Base-by-base conservation (phyloP, 345 rosid species). In the Mangifera indica region DNA sequence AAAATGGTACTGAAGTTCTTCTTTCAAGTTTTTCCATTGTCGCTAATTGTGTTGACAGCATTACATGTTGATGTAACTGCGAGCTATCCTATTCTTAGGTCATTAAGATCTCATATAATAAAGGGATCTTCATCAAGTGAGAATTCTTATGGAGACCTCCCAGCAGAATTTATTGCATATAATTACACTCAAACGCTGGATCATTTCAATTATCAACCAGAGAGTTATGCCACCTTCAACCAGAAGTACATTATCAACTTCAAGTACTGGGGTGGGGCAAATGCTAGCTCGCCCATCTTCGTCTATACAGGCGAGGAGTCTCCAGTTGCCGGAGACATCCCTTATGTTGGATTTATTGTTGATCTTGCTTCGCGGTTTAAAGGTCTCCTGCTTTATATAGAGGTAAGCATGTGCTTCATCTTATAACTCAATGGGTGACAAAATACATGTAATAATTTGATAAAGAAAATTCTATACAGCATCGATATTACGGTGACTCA, bases 201-300 rank as follows among this genome's bases (percentile, higher is more conserved):
- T 62, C 82, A 79, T 68, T 79, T 79, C 63, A 79, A 79, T 56
- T 75, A 72, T 14, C 56, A 44, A 17, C 77, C 79, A 0, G 82
- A 75, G 74, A 75, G 79, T 44, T 72, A 79, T 44, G 73, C 66
- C 5, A 79, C 77, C 12, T 79, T 79, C 52, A 77, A 75, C 12
- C 77, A 79, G 45, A 68, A 69, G 70, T 80, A 72, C 46, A 14
- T 64, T 6, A 13, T 72, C 69, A 80, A 76, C 66, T 60, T 18
- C 72, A 72, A 68, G 72, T 72, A 68, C 60, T 72, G 77, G 75
- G 75, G 75, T 21, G 77, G 75, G 3, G 48, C 80, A n/a, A 67
- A 75, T 21, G 55, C 66, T 49, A 75, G 63, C 72, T 72, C 72
- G 0, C 77, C 75, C 17, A 72, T 80, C 40, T 76, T 76, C 37